These are phyloP conservation scores for Byssochlamys sp. DNA, from an alignment of 2,329 filamentous ascomycete species.

Conservation along the genomic window DNA sequence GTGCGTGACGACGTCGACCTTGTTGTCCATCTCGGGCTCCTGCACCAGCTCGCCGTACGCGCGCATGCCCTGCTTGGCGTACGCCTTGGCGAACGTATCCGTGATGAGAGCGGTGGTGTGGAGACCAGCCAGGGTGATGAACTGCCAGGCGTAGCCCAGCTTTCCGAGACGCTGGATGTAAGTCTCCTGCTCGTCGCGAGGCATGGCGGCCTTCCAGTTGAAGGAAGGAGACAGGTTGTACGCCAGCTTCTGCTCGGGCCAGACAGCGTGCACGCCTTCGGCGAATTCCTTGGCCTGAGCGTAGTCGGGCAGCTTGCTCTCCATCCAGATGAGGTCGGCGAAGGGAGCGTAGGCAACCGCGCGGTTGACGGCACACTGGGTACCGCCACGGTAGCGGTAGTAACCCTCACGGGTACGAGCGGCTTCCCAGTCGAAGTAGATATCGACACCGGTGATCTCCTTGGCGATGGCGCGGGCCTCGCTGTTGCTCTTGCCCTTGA, in stretches of 20 bases:
- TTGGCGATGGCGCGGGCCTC: slow-evolving; percentile 75
- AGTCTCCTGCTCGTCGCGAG: slow-evolving; percentile 82
- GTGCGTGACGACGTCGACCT: slow-evolving; percentile 91
- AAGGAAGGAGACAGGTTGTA: slow-evolving; percentile 98
- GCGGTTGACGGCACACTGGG: slow-evolving; percentile 80
- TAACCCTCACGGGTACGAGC: slow-evolving; percentile 87
- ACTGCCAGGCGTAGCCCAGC: slow-evolving; percentile 98
- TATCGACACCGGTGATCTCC: slow-evolving; percentile 64
- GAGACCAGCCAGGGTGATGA: slow-evolving; percentile 96
- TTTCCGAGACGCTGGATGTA: slow-evolving; percentile 82
- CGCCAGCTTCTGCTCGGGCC: slow-evolving; percentile 94
- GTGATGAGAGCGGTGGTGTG: slow-evolving; percentile 91
- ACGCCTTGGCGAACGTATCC: slow-evolving; percentile 78
- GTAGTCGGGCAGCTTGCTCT: slow-evolving; percentile 90
- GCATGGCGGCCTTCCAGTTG: slow-evolving; percentile 99
- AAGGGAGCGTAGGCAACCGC: slow-evolving; percentile 87
- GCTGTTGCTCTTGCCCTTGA: slow-evolving; percentile 73
- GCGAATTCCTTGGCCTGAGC: slow-evolving; percentile 88
- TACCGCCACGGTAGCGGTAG: slow-evolving; percentile 86
- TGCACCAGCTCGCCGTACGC: slow-evolving; percentile 96
- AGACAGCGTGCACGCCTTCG: slow-evolving; percentile 82
- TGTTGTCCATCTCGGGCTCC: slow-evolving; percentile 87
- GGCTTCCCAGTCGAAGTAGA: slow-evolving; percentile 93
- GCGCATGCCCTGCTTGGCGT: slow-evolving; percentile 74
- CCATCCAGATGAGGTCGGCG: slow-evolving; percentile 98